Percentiles rank a stretch among this genome's conserved stretches.
phyloP scores from a whole-genome alignment of 345 rosid species.

The Populus ilicifolia region DNA sequence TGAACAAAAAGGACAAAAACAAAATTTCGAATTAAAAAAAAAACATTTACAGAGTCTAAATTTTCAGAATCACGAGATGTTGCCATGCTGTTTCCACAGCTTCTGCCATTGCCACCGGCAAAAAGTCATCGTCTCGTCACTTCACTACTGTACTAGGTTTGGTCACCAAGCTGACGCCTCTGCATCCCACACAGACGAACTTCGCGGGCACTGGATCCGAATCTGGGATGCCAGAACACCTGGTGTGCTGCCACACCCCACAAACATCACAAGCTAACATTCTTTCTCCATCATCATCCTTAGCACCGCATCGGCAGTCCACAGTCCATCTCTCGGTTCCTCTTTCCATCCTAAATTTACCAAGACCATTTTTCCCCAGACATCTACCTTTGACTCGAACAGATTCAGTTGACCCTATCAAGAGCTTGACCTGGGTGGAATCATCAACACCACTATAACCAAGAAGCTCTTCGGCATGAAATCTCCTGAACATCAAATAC shows the following conservation, averaged over 20 bases:
- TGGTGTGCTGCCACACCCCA: slow-evolving; percentile 69
- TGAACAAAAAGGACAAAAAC: not conserved
- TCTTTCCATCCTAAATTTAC: slow-evolving; percentile 56
- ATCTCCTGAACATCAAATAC: slow-evolving; percentile 47
- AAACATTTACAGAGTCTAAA: slow-evolving; percentile 12
- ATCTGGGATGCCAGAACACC: slow-evolving; percentile 57
- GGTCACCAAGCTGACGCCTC: not conserved
- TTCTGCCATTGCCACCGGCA: not conserved
- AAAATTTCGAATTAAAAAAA: no score
- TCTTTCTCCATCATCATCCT: slow-evolving; percentile 73
- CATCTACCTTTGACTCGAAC: slow-evolving; percentile 49
- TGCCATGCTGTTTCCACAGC: slow-evolving; percentile 17
- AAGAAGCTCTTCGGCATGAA: slow-evolving; percentile 55
- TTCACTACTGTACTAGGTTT: slow-evolving; percentile 8
- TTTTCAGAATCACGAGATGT: slow-evolving; percentile 9
- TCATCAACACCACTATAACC: slow-evolving; percentile 56
- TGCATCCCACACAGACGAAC: slow-evolving; percentile 50
- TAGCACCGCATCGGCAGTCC: slow-evolving; percentile 64
- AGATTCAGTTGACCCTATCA: slow-evolving; percentile 31
- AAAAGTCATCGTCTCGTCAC: slow-evolving; percentile 7
- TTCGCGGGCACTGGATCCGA: slow-evolving; percentile 47
- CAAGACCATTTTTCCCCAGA: slow-evolving; percentile 30
- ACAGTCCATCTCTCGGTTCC: slow-evolving; percentile 66
- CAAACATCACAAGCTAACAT: slow-evolving; percentile 71
- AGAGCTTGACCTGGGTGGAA: slow-evolving; percentile 51